phyloP scores from a whole-genome alignment of 2,329 filamentous ascomycete species.

The Aquanectria penicillioides region DNA sequence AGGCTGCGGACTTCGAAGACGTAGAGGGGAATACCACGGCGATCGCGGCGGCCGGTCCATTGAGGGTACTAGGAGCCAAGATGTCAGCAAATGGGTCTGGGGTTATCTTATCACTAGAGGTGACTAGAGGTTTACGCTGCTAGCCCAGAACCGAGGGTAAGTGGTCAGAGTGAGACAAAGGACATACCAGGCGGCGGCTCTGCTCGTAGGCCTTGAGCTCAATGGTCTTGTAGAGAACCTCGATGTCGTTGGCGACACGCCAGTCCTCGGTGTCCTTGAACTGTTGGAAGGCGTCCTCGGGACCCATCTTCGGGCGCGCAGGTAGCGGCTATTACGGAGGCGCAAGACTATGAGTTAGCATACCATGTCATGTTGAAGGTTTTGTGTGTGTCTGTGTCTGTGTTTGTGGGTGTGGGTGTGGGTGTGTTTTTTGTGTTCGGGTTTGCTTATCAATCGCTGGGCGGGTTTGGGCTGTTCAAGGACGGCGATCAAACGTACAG shows the following conservation, averaged over 20 bases:
- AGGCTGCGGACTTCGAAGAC: constrained; percentile 88
- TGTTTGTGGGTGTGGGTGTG: not conserved
- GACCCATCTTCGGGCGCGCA: constrained; percentile 85
- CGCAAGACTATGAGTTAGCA: constrained; percentile 25
- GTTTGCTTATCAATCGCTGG: constrained; percentile 14
- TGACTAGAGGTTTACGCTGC: not conserved
- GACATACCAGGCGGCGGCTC: constrained; percentile 74
- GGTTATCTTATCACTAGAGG: too few species aligned
- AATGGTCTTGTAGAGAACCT: constrained; percentile 85
- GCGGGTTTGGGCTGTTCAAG: not conserved
- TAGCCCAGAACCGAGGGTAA: not conserved
- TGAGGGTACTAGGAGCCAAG: constrained; percentile 76
- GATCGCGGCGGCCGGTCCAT: constrained; percentile 92
- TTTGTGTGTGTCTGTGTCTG: too few species aligned
- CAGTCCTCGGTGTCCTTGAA: constrained; percentile 91
- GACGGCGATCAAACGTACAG: constrained; percentile 60
- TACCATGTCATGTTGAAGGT: too few species aligned
- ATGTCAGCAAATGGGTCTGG: constrained; percentile 13
- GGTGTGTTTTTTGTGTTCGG: not conserved
- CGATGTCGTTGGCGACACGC: constrained; percentile 81
- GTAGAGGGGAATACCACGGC: constrained; percentile 90
- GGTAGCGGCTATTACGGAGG: constrained; percentile 72
- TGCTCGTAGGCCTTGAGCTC: constrained; percentile 86
- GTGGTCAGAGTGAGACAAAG: not conserved
- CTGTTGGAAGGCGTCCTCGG: constrained; percentile 81